Evolutionary conservation across 768 basidiomycete species (phyloP).

Genomic region (Lactarius evosmus): DNA sequence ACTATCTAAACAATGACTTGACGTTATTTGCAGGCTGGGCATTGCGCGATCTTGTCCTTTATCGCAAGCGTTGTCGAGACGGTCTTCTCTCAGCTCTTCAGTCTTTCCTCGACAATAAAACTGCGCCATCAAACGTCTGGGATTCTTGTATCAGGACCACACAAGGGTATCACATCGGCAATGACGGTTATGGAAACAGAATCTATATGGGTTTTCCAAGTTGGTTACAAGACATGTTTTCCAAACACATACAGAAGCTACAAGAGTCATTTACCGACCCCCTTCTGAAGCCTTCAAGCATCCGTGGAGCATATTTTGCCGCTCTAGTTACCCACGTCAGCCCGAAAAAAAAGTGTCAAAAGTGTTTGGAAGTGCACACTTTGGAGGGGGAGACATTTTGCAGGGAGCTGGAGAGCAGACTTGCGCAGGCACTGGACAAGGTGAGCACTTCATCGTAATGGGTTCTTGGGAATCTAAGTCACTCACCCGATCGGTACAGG

Average conservation of each 20-base stretch:
- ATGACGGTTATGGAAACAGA: too few relatives aligned
- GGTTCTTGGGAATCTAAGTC: neutral
- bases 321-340: neutral
- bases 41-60: neutral
- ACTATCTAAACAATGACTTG: neutral
- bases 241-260: neutral
- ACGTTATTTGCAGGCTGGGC: constrained; percentile 1
- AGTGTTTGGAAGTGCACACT: neutral
- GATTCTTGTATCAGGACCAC: neutral
- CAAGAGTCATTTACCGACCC: neutral
- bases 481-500: neutral
- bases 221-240: neutral
- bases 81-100: neutral
- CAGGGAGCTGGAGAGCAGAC: neutral
- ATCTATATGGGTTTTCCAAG: too few relatives aligned
- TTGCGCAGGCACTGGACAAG: neutral
- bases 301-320: neutral
- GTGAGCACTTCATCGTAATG: neutral
- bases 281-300: neutral
- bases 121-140: neutral
- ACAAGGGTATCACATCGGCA: too few relatives aligned
- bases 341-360: neutral
- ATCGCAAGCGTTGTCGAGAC: constrained; percentile 7
- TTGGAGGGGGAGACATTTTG: neutral
- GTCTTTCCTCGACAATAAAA: neutral